Conservation (phyloP, 371 early-diverging fungal genomes). For the Amoeboaphelidium protococcarum region DNA sequence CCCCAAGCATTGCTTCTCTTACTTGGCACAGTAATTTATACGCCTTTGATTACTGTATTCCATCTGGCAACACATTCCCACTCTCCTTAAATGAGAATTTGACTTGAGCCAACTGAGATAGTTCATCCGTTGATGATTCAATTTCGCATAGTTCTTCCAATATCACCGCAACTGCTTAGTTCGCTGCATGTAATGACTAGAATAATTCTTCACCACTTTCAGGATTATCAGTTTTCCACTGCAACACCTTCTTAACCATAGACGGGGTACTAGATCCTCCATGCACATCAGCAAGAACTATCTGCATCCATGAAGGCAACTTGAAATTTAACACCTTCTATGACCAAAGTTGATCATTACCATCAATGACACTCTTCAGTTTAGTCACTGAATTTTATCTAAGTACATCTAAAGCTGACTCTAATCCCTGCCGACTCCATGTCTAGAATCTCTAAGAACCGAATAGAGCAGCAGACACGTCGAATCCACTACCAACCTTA, state of each 20-base stretch:
- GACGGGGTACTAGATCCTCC: constrained; percentile 77
- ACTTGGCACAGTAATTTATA: not conserved
- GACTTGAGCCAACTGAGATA: too few species aligned
- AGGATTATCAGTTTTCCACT: constrained; percentile 43
- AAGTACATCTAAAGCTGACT: too few species aligned
- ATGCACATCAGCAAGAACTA: constrained; percentile 72
- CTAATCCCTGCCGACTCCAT: too few species aligned
- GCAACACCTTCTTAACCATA: constrained; percentile 57
- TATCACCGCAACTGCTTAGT: constrained; percentile 7
- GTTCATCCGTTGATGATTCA: too few species aligned
- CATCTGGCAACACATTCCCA: not conserved
- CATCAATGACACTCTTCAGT: too few species aligned
- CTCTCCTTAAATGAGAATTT: too few species aligned
- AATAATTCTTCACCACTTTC: constrained; percentile 17
- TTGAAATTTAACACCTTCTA: too few species aligned
- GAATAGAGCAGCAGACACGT: constrained; percentile 70
- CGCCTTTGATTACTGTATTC: not conserved
- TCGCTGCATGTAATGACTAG: constrained; percentile 5
- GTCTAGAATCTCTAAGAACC: too few species aligned
- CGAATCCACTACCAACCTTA: constrained; percentile 88
- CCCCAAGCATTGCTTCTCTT: too few species aligned
- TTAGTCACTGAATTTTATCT: too few species aligned
- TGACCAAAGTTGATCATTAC: too few species aligned
- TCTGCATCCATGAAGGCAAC: constrained; percentile 38
- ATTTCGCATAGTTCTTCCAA: constrained; percentile 6